A percentile compares a stretch with the other conserved stretches of the same genome.
phyloP scores from a whole-genome alignment of 257 asterid genomes.

The Orobanche coerulescens region DNA sequence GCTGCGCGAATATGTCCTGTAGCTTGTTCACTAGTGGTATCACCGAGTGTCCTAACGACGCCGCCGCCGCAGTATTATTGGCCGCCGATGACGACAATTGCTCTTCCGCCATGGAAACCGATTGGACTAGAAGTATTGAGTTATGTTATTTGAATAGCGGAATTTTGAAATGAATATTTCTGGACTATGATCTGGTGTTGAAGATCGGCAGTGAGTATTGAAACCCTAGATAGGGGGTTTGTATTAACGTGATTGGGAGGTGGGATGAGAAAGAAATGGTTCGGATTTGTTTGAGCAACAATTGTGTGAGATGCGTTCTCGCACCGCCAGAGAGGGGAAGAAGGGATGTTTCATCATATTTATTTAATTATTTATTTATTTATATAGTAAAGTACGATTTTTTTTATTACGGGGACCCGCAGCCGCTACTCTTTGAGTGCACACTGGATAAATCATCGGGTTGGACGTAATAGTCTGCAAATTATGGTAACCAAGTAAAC shows the following conservation, averaged over 20 bases:
- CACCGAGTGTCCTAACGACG: slow-evolving; percentile 69
- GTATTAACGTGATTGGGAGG: slow-evolving; percentile 15
- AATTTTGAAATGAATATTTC: neutral
- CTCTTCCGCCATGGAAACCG: slow-evolving; percentile 63
- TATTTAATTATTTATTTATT: no score
- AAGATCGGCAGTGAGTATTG: slow-evolving; percentile 21
- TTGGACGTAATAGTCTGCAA: no score
- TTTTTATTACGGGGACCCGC: no score
- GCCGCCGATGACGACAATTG: slow-evolving; percentile 38
- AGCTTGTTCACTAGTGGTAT: slow-evolving; percentile 86
- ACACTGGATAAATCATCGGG: no score
- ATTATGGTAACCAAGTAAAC: no score
- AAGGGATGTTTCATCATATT: neutral
- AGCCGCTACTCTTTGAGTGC: no score
- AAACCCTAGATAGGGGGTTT: slow-evolving; percentile 29
- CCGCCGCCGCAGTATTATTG: slow-evolving; percentile 25
- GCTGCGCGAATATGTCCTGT: slow-evolving; percentile 87
- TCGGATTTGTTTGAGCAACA: slow-evolving; percentile 18
- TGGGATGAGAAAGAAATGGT: slow-evolving; percentile 24
- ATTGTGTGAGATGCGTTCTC: slow-evolving; percentile 13
- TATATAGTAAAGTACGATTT: no score
- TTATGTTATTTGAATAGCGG: neutral
- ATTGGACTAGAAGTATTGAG: slow-evolving; percentile 9
- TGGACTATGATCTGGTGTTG: slow-evolving; percentile 22
- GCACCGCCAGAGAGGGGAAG: slow-evolving; percentile 18